phyloP scores from a whole-genome alignment of 176 grass and related monocot genomes.

The Otatea glauca region DNA sequence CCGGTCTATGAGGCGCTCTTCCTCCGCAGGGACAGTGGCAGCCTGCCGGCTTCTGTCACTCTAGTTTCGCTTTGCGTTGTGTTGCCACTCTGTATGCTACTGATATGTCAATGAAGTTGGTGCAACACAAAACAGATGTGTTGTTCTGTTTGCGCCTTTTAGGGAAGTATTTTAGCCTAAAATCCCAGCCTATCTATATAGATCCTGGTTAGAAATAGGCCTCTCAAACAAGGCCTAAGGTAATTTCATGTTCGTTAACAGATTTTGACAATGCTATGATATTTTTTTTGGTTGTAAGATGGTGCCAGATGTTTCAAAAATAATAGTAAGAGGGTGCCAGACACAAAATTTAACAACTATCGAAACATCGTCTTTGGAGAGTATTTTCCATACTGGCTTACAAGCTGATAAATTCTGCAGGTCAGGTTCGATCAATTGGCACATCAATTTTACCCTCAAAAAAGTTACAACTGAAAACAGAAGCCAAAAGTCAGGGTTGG shows the following conservation, averaged over 20 bases:
- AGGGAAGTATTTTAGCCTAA: not conserved
- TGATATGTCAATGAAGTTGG: slow-evolving; percentile 13
- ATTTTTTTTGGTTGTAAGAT: slow-evolving; percentile 21
- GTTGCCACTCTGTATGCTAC: slow-evolving; percentile 43
- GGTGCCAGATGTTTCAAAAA: too few species aligned
- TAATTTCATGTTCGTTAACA: not conserved
- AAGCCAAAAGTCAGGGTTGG: not conserved
- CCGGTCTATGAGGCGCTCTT: slow-evolving; percentile 71
- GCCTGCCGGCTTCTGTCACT: slow-evolving; percentile 50
- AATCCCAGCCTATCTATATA: too few species aligned
- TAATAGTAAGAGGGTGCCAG: too few species aligned
- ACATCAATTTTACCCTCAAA: not conserved
- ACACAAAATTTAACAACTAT: not conserved
- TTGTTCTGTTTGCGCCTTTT: not conserved
- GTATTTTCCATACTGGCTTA: not conserved
- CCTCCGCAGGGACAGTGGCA: slow-evolving; percentile 64
- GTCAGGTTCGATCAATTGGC: not conserved
- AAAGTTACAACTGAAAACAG: not conserved
- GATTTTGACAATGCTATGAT: not conserved
- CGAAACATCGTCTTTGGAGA: not conserved
- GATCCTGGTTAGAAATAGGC: too few species aligned
- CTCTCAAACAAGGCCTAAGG: too few species aligned
- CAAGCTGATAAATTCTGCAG: too few species aligned
- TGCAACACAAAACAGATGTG: too few species aligned
- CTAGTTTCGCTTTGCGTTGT: slow-evolving; percentile 52